Evolutionary conservation across 768 basidiomycete species (phyloP), one percentile per base, ranked within the genome.

Genomic region (Suillus clintonianus): DNA sequence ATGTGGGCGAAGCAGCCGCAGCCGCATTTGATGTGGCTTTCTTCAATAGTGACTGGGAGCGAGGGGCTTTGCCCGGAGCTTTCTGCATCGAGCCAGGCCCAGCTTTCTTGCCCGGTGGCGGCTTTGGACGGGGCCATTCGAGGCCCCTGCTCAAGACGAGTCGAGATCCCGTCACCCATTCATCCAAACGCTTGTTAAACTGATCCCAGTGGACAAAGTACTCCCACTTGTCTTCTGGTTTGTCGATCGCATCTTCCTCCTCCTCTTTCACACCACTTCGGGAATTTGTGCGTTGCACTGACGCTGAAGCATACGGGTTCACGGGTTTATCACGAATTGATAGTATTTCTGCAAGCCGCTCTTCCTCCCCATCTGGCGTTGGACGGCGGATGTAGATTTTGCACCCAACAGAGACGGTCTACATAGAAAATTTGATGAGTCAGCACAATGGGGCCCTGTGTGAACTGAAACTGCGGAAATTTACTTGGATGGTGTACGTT

Each of bases 141-240:
- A 99, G 84, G 72, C 97, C 95, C 67, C 90, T 85, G 64, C 80
- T 83, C 51, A 96, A 81, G 47, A 99, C 85, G 62, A 99, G 85
- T 45, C 97, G 87, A 1, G 92, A 90, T 17, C 92, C 94, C 15
- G 91, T 80, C 27, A 99, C 90, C 97, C 97, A 99, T 61, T 97
- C 97, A 74, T 99, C 97, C 45, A 99, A 82, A 66, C 97, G 95
- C 76, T 99, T 99, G 82, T 99, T 99, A 85, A 98, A 99, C 67
- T 94, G 88, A 70, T 98, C 95, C 90, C 97, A 99, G 72, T 99
- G 97, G 22, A 99, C 94, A 72, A 99, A 99, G 81, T 89, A 99
- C 76, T 99, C 96, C 76, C 87, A 85, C 69, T 91, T 89, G 74
- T 95, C 93, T 70, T 90, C 89, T 10, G 86, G 84, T 62, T 84